Conservation (phyloP, 768 basidiomycete genomes). For the Lentinula detonsa region DNA sequence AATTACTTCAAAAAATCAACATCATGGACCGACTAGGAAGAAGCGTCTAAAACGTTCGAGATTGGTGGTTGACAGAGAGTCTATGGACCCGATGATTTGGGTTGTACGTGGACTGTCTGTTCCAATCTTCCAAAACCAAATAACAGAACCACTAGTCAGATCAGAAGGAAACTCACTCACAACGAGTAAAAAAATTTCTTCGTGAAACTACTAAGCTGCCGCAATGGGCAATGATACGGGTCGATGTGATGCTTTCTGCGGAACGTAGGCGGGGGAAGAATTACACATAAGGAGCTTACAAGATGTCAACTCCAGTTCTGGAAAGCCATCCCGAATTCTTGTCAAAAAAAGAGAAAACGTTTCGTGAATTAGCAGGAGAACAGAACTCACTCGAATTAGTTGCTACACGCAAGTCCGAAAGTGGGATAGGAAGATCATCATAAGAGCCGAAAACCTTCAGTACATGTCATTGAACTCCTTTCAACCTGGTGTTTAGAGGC, state of each 20-base stretch:
- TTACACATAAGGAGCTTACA: neutral
- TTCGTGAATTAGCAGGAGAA: neutral
- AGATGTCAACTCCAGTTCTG: neutral
- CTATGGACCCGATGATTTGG: neutral
- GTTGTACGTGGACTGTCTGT: neutral
- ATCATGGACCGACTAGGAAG: neutral
- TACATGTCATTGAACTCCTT: no score
- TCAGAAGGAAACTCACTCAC: neutral
- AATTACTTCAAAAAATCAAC: neutral
- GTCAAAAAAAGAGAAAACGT: neutral
- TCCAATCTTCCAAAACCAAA: neutral
- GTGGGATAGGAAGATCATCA: no score
- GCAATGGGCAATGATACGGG: neutral
- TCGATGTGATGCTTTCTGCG: constrained; percentile 5
- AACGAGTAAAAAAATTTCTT: neutral
- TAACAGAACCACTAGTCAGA: neutral
- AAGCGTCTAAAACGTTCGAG: neutral
- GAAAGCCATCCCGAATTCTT: neutral
- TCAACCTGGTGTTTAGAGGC: no score
- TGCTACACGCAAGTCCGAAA: no score
- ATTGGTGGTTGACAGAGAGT: neutral
- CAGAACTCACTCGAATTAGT: neutral
- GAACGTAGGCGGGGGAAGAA: neutral
- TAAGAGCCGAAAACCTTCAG: no score
- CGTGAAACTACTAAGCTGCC: neutral